Evolutionary conservation across 441 rosid genomes (phyloP), one percentile per base, ranked within the genome.

Genomic region (Brassica hybrid): DNA sequence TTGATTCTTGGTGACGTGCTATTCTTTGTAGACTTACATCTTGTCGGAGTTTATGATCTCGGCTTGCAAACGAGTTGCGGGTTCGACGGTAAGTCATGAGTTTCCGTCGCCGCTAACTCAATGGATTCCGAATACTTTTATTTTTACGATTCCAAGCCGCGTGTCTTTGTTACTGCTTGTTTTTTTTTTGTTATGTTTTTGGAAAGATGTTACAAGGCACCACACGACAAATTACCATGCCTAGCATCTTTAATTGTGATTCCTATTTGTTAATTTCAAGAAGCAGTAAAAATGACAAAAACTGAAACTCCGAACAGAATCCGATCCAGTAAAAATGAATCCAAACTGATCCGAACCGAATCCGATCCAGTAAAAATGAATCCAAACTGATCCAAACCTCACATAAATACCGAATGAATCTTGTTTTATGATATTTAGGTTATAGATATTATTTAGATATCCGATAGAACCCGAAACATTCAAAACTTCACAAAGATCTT

Each of bases 41-140:
- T 60, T 60, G 65, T 25, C 65, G 64, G 64, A 59, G 64, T 59
- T 59, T 59, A 59, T 59, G 64, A 59, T 59, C 64, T 59, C 64
- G 0, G 64, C 34, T 8, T 1, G 34, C 16, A 58, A 58, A 58
- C 34, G 14, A 58, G 32, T 23, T 58, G 30, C n/a, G 30, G n/a
- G 34, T 21, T 23, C 64, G 34, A 59, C 16, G 14, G 14, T 59
- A 59, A 59, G 63, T 58, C 34, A 4, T 59, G 34, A 12, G 13
- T 19, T 19, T 57, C 30, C 48, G n/a, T 5, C 48, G 48, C 48
- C n/a, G 48, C 48, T 41, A 5, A 41, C 48, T 11, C n/a, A 5
- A 41, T 41, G 13, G 48, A 41, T 41, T n/a, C 48, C 5, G 48
- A 11, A 41, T 1, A 41, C 48, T 3, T 38, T 38, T 41, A 41